Percentiles rank a stretch among this genome's conserved stretches.
Conservation (phyloP, 2,329 filamentous ascomycete species). For the Penicillium sp. region DNA sequence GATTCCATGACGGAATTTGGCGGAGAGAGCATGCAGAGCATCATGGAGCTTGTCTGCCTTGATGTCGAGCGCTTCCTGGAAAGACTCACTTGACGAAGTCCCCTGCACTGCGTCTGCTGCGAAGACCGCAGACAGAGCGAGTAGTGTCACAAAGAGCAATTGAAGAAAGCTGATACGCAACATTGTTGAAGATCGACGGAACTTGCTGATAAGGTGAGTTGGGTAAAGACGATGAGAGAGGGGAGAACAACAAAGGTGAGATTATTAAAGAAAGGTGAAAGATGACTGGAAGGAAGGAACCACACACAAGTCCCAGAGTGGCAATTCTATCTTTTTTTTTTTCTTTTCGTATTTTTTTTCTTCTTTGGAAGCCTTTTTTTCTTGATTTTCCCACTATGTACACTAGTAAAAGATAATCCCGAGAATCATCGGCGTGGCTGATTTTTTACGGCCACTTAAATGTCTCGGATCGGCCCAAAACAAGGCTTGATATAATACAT, state of each 20-base stretch:
- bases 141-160: slow-evolving; percentile 25
- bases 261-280: background rate
- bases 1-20: slow-evolving; percentile 66
- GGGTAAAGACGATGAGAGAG: background rate
- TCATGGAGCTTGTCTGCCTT: slow-evolving; percentile 63
- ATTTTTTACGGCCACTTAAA: background rate
- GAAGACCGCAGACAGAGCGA: slow-evolving; percentile 27
- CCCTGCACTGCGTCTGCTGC: slow-evolving; percentile 21
- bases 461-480: slow-evolving; percentile 3
- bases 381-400: background rate
- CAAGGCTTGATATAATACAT: background rate
- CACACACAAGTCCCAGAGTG: background rate
- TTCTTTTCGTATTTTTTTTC: background rate
- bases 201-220: background rate
- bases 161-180: slow-evolving; percentile 24
- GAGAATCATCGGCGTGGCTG: slow-evolving; percentile 4
- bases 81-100: slow-evolving; percentile 29
- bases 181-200: slow-evolving; percentile 11
- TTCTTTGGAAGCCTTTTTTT: background rate
- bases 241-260: background rate
- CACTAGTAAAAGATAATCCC: slow-evolving; percentile 3
- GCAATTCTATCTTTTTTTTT: background rate
- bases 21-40: slow-evolving; percentile 62
- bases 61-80: slow-evolving; percentile 57
- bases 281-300: background rate